phyloP scores from a whole-genome alignment of 108 stramenopile genomes.

The Stephanodiscus minutulus region DNA sequence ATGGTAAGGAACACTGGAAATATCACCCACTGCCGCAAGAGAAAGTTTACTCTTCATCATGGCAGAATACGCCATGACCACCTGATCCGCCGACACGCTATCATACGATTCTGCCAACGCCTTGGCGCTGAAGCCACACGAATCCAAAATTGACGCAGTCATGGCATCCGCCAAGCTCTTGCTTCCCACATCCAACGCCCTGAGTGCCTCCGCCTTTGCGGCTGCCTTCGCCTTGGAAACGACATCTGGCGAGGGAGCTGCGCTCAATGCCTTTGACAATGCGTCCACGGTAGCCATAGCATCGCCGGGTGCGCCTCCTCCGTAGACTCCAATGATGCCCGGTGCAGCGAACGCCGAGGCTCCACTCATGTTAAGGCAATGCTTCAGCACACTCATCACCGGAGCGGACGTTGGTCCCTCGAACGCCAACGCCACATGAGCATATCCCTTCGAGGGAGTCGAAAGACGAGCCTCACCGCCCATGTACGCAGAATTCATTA shows the following conservation, averaged over 20 bases:
- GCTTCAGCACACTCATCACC: constrained; percentile 71
- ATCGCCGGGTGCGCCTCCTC: constrained; percentile 54
- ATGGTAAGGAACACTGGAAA: constrained; percentile 74
- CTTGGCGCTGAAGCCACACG: constrained; percentile 60
- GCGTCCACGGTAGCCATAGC: constrained; percentile 61
- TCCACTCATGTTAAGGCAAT: constrained; percentile 56
- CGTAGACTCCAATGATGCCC: constrained; percentile 83
- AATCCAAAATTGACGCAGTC: constrained; percentile 78
- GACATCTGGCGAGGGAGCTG: constrained; percentile 52
- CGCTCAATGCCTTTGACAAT: constrained; percentile 55
- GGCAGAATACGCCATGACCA: constrained; percentile 58
- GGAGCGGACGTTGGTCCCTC: constrained; percentile 53
- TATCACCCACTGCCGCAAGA: constrained; percentile 86
- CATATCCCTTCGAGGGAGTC: constrained; percentile 72
- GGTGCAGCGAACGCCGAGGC: constrained; percentile 57
- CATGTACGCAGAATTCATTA: constrained; percentile 48
- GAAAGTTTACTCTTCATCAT: constrained; percentile 74
- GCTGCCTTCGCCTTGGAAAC: constrained; percentile 70
- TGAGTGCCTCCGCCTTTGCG: constrained; percentile 79
- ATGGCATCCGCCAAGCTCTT: constrained; percentile 74
- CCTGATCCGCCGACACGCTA: constrained; percentile 59
- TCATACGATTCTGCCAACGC: constrained; percentile 71
- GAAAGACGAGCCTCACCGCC: constrained; percentile 81
- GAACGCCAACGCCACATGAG: constrained; percentile 86
- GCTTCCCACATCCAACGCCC: constrained; percentile 76